These are phyloP conservation scores for Pterulicium gracile DNA, from an alignment of 1,284 basidiomycete genomes.

Conservation along the genomic window DNA sequence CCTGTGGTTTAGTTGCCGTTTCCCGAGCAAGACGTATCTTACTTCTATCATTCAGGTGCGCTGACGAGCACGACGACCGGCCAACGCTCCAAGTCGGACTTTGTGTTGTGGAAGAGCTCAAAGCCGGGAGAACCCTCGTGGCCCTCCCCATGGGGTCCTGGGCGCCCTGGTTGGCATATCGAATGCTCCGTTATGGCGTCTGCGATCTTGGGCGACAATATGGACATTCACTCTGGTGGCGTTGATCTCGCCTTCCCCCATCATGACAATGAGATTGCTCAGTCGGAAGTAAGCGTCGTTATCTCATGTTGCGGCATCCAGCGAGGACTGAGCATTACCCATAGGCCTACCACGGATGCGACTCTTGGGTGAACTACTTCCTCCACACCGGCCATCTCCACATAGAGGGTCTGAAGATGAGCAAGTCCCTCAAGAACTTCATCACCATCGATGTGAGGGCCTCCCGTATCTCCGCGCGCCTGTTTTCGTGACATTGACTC, in stretches of 20 bases:
- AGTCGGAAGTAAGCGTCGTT: constrained; percentile 67
- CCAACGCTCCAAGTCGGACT: constrained; percentile 70
- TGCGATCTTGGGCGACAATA: constrained; percentile 82
- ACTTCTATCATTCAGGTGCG: constrained; percentile 32
- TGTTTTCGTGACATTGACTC: constrained; percentile 8
- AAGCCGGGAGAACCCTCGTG: constrained; percentile 98
- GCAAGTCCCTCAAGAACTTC: constrained; percentile 98
- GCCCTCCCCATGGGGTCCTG: constrained; percentile 93
- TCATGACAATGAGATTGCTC: constrained; percentile 98
- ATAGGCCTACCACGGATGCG: constrained; percentile 87
- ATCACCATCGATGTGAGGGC: constrained; percentile 90
- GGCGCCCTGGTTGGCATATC: constrained; percentile 99
- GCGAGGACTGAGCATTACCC: too few relatives aligned
- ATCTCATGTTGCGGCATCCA: too few relatives aligned
- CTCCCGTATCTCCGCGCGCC: constrained; percentile 5
- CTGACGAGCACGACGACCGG: constrained; percentile 48
- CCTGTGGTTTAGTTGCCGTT: constrained; percentile 6
- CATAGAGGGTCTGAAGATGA: constrained; percentile 99
- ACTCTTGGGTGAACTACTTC: constrained; percentile 98
- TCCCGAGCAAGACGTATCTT: constrained; percentile 7
- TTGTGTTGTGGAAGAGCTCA: constrained; percentile 97
- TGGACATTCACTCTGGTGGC: constrained; percentile 98
- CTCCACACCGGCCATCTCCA: constrained; percentile 97
- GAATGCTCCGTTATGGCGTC: constrained; percentile 99
- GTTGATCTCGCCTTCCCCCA: constrained; percentile 97